Conservation (phyloP, 768 basidiomycete genomes). For the Lactifluus pinguis region DNA sequence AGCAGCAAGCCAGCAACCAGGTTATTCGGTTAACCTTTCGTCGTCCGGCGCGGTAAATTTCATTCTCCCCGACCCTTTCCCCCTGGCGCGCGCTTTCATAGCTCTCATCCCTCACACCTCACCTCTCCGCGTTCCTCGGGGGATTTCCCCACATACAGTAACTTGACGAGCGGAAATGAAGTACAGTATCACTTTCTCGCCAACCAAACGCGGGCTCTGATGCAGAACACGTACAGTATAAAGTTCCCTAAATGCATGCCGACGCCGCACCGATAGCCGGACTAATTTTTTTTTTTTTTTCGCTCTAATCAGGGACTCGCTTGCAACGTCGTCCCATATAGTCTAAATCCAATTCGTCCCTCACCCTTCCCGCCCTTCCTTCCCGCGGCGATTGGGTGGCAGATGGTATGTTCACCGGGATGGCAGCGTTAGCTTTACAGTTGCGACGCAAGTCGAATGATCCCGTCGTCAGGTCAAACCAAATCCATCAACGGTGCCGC, state of each 20-base stretch:
- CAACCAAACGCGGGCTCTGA: background rate
- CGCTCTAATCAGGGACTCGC: background rate
- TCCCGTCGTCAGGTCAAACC: slow-evolving; percentile 6
- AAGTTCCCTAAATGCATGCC: background rate
- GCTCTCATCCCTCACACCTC: no score
- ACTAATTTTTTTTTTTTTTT: background rate
- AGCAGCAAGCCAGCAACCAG: background rate
- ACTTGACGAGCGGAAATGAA: slow-evolving; percentile 1
- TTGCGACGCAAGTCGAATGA: background rate
- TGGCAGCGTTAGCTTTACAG: background rate
- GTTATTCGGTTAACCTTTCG: background rate
- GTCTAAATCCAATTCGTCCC: slow-evolving; percentile 3
- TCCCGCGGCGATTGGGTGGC: background rate
- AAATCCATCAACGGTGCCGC: background rate
- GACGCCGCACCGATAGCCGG: background rate
- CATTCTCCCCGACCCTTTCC: background rate
- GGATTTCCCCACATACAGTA: background rate
- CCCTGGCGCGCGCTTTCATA: no score
- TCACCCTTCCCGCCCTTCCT: no score
- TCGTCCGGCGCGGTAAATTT: background rate
- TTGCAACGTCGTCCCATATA: background rate
- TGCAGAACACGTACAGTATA: background rate
- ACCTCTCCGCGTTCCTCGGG: slow-evolving; percentile 2
- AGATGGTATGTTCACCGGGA: background rate
- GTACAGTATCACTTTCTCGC: background rate